Evolutionary conservation across 2,329 filamentous ascomycete species (phyloP), one percentile per base, ranked within the genome.

Genomic region (Triangularia setosa): DNA sequence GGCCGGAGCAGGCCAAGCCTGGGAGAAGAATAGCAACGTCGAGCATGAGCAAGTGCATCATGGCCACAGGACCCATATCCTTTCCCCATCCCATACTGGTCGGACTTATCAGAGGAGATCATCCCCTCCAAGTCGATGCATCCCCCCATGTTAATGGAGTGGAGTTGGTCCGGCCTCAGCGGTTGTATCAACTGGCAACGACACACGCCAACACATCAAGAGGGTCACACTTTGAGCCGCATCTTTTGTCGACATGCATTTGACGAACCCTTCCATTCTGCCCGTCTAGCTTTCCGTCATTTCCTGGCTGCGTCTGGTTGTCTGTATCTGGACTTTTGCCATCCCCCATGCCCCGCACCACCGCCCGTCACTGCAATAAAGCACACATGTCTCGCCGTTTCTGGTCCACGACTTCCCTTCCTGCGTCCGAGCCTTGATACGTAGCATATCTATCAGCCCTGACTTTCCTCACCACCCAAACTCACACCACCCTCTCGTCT

Each of bases 171-270:
- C 86, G 85, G 83, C 83, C 80, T 83, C 81, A 83, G 80, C 81
- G 80, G 78, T 79, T 84, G 82, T 81, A 86, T 88, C 84, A 87
- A 93, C 89, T 94, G 91, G 91, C 85, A 85, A 87, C 83, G 84
- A 89, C 83, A 83, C 82, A 88, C 89, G 92, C 92, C 92, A 96
- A 84, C 92, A 90, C 92, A 96, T 93, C 91, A 91, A 82, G 80
- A 87, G 84, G 85, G 85, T 86, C 85, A 84, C 84, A 86, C 84
- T 83, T 78, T 83, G 82, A 87, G 86, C 86, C 86, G 85, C 85
- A 88, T 86, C 79, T 81, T 78, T 77, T 68, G 66, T 71, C 65
- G 67, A 83, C 83, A 80, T 85, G 84, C 83, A 82, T 85, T 81
- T 84, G 77, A 74, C 79, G 78, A 81, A 80, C 79, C 80, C 74